phyloP scores from a whole-genome alignment of 257 asterid genomes.

The Solanum lignicaule region DNA sequence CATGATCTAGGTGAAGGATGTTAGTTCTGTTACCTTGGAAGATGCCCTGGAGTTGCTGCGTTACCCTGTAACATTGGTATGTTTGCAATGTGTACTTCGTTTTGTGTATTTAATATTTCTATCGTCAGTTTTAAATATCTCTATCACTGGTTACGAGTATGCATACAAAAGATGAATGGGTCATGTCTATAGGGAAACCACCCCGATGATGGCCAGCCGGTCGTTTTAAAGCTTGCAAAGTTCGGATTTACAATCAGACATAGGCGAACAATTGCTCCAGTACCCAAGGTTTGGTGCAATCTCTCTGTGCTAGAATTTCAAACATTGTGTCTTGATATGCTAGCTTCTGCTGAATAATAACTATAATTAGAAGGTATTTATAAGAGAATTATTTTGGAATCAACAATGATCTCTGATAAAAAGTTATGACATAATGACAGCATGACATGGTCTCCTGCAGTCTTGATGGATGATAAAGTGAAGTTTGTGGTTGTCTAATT shows the following conservation, averaged over 20 bases:
- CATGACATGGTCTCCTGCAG: not conserved
- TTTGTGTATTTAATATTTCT: not conserved
- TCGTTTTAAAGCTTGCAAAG: slow-evolving; percentile 46
- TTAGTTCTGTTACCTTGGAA: slow-evolving; percentile 58
- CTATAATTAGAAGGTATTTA: not conserved
- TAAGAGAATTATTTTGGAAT: not conserved
- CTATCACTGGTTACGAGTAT: slow-evolving; percentile 4
- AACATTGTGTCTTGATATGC: not conserved
- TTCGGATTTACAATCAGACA: slow-evolving; percentile 56
- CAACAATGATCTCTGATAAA: not conserved
- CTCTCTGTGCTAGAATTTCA: not conserved
- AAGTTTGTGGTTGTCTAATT: not conserved
- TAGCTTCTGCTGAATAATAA: not conserved
- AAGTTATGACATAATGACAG: not conserved
- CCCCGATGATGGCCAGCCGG: slow-evolving; percentile 56
- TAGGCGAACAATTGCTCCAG: slow-evolving; percentile 46
- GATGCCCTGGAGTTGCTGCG: slow-evolving; percentile 64
- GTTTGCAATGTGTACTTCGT: not conserved
- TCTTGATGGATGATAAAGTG: not conserved
- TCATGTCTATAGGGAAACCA: slow-evolving; percentile 56
- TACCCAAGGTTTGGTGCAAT: slow-evolving; percentile 57
- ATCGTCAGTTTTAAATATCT: not conserved
- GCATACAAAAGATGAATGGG: not conserved
- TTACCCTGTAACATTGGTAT: slow-evolving; percentile 80
- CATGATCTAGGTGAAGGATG: slow-evolving; percentile 43